phyloP scores from a whole-genome alignment of 2,329 filamentous ascomycete genomes.

The Talaromyces atroroseus region DNA sequence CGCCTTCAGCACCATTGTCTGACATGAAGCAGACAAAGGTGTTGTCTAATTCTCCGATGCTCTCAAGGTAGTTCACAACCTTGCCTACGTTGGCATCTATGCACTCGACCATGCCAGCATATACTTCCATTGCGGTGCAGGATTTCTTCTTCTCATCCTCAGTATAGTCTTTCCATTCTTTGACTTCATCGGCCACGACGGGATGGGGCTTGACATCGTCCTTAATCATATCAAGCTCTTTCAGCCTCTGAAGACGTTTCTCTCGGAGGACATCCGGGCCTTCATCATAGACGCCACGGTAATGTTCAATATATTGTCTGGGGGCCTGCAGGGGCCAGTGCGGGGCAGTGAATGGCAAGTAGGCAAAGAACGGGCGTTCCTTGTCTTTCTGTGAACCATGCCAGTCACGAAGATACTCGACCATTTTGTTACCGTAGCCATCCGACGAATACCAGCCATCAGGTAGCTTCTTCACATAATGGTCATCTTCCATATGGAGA shows the following conservation, averaged over 20 bases:
- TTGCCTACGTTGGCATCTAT: constrained; percentile 58
- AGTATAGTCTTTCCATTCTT: constrained; percentile 32
- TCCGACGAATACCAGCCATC: constrained; percentile 52
- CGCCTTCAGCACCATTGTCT: constrained; percentile 59
- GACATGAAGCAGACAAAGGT: constrained; percentile 61
- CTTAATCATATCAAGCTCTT: constrained; percentile 52
- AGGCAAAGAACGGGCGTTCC: constrained; percentile 52
- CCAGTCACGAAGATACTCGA: constrained; percentile 48
- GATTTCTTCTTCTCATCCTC: constrained; percentile 38
- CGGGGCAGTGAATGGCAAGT: constrained; percentile 57
- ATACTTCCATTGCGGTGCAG: constrained; percentile 55
- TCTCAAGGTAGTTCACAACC: constrained; percentile 52
- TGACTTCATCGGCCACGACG: constrained; percentile 42
- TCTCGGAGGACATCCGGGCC: constrained; percentile 54
- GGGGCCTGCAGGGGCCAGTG: constrained; percentile 61
- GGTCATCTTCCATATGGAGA: constrained; percentile 42
- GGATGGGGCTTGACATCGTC: constrained; percentile 39
- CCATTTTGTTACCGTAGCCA: constrained; percentile 49
- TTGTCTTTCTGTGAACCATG: constrained; percentile 29
- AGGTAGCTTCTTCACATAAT: constrained; percentile 43
- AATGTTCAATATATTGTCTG: constrained; percentile 50
- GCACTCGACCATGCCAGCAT: constrained; percentile 59
- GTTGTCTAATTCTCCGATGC: constrained; percentile 56
- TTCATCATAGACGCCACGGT: constrained; percentile 56
- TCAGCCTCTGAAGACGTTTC: constrained; percentile 50